Evolutionary conservation across 805 yeast genomes (phyloP), one percentile per base, ranked within the genome.

Genomic region (Clavispora asparagi): DNA sequence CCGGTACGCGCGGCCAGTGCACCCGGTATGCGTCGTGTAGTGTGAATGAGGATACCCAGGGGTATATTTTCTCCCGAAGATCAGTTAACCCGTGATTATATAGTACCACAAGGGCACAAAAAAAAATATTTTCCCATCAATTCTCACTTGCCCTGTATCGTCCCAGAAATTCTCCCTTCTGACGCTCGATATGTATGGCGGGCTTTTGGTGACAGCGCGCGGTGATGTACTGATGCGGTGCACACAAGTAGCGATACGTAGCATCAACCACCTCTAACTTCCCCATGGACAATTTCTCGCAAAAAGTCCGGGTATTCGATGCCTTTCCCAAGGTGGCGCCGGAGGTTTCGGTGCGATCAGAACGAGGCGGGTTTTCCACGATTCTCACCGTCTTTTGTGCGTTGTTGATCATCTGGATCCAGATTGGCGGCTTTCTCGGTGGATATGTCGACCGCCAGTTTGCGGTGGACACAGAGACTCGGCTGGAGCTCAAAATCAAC

Each of bases 401-500:
- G 14, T 57, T 88, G 13, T 79, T 89, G 58, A 70, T 91, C 32
- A 64, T 87, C 6, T 92, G 95, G 87, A 79, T 87, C 12, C 95
- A 91, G 60, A 66, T 90, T 27, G 96, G 97, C 7, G 84, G 86
- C 12, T 87, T 76, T 61, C 71, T 91, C 46, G 96, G 94, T 45
- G 97, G 97, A 2, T 76, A 76, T 46, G 77, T 85, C 7, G 89
- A 83, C 56, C 86, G 84, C 53, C 87, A 83, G 54, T 94, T 87
- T 62, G 70, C 75, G 3, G 95, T 94, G 5, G 95, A 87, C 57
- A 71, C 74, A 31, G 68, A 70, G 4, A 66, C 88, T 13, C 67
- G 75, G 45, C 78, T 77, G 46, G 76, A 76, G 30, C 75, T 90
- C 45, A 76, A 76, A 39, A 74, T 94, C 40, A 91, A 94, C 60